phyloP scores from a whole-genome alignment of 768 basidiomycete species.

The Fomitopsis serialis region DNA sequence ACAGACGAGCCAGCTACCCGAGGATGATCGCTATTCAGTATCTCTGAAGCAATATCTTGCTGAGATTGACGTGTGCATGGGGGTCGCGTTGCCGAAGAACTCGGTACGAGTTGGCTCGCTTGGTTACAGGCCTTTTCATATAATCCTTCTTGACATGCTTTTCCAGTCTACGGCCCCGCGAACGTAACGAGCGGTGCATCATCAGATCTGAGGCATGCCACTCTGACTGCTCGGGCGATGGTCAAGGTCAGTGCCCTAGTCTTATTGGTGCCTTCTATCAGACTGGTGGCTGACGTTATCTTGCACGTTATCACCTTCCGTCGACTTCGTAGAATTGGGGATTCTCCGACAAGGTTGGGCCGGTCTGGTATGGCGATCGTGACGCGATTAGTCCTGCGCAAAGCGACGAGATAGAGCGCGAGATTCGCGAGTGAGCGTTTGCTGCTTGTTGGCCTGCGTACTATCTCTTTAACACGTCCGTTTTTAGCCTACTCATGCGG shows the following conservation, averaged over 20 bases:
- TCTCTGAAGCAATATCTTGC: slow-evolving; percentile 73
- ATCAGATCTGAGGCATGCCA: slow-evolving; percentile 81
- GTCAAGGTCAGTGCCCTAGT: slow-evolving; percentile 60
- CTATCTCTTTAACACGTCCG: too few relatives aligned
- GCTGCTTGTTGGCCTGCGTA: not conserved
- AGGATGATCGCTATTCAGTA: slow-evolving; percentile 69
- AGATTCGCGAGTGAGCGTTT: slow-evolving; percentile 70
- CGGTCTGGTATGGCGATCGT: slow-evolving; percentile 74
- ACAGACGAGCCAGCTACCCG: slow-evolving; percentile 71
- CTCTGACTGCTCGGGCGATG: slow-evolving; percentile 76
- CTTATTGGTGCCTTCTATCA: slow-evolving; percentile 1
- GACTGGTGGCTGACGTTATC: slow-evolving; percentile 4
- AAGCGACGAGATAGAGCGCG: slow-evolving; percentile 82
- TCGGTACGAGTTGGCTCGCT: slow-evolving; percentile 44
- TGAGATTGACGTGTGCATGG: slow-evolving; percentile 87
- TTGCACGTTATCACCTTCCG: not conserved
- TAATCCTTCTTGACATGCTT: slow-evolving; percentile 4
- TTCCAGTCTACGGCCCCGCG: slow-evolving; percentile 77
- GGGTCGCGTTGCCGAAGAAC: slow-evolving; percentile 94
- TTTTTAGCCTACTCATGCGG: slow-evolving; percentile 44
- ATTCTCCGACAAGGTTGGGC: slow-evolving; percentile 74
- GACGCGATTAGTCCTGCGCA: slow-evolving; percentile 68
- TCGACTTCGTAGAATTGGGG: slow-evolving; percentile 55
- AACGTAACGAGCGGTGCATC: slow-evolving; percentile 90
- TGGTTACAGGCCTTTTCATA: slow-evolving; percentile 9